These are phyloP conservation scores for Aspergillus candidus DNA, from an alignment of 2,329 filamentous ascomycete species.

Conservation along the genomic window DNA sequence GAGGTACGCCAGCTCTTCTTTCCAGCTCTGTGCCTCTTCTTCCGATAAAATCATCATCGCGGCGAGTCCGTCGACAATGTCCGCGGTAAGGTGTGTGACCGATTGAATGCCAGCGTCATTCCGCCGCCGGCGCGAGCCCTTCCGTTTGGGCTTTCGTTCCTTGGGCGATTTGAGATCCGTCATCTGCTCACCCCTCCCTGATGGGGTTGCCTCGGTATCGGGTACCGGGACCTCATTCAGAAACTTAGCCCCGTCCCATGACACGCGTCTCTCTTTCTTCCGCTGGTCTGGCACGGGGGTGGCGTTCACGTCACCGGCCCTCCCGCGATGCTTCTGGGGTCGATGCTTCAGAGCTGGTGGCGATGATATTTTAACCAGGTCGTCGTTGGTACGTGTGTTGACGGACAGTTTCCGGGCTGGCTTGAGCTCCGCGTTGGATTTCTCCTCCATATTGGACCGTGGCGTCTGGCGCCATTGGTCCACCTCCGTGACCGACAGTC, in stretches of 20 bases:
- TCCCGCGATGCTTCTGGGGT: constrained; percentile 33
- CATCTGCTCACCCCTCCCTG: constrained; percentile 8
- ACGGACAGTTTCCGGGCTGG: constrained; percentile 26
- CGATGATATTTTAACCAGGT: constrained; percentile 27
- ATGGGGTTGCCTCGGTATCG: constrained; percentile 9
- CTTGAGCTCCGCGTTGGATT: constrained; percentile 25
- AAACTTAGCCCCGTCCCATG: constrained; percentile 34
- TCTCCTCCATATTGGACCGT: constrained; percentile 29
- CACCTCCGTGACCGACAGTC: constrained; percentile 33
- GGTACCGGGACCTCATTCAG: constrained; percentile 22
- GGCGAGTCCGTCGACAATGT: constrained; percentile 34
- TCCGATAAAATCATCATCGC: constrained; percentile 31
- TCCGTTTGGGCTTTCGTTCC: constrained; percentile 14
- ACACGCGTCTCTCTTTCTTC: constrained; percentile 31
- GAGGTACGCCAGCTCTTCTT: constrained; percentile 32
- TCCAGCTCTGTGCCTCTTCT: constrained; percentile 35
- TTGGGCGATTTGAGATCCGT: constrained; percentile 16
- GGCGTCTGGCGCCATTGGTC: constrained; percentile 32
- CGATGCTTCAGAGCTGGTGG: constrained; percentile 37
- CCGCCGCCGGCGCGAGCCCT: constrained; percentile 5
- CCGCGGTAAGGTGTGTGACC: constrained; percentile 30
- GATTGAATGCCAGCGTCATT: constrained; percentile 24
- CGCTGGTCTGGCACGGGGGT: constrained; percentile 14
- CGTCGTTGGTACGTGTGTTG: constrained; percentile 26
- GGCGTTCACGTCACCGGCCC: constrained; percentile 19